phyloP scores from a whole-genome alignment of 2,329 filamentous ascomycete genomes.

The Alternaria sp. region DNA sequence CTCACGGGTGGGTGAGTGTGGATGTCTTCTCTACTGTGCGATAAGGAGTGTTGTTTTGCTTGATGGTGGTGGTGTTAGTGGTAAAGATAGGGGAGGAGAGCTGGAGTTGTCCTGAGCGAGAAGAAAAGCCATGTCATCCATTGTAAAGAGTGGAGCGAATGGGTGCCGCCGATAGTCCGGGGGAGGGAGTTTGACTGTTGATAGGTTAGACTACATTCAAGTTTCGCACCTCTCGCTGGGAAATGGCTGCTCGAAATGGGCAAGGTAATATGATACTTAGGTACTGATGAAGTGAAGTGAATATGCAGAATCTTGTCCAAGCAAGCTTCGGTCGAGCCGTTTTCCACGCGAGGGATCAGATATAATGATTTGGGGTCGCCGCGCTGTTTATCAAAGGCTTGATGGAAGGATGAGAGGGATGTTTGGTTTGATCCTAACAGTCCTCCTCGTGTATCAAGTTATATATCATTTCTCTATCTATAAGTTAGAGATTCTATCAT shows the following conservation, averaged over 20 bases:
- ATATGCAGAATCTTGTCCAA: slow-evolving; percentile 13
- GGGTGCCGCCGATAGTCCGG: neutral
- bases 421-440: neutral
- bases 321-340: slow-evolving; percentile 11
- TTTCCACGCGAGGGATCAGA: slow-evolving; percentile 2
- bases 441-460: neutral
- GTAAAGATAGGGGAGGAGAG: no score
- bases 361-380: slow-evolving; percentile 2
- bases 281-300: no score
- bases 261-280: no score
- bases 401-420: slow-evolving; percentile 13
- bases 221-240: neutral
- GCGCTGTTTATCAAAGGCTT: slow-evolving; percentile 4
- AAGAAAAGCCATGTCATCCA: slow-evolving; percentile 14
- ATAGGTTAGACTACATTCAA: slow-evolving; percentile 17
- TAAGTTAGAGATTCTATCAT: neutral
- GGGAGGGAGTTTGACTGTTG: slow-evolving; percentile 13
- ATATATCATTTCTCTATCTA: neutral
- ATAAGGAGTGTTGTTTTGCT: no score
- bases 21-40: no score
- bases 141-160: slow-evolving; percentile 9
- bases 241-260: no score
- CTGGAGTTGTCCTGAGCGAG: neutral
- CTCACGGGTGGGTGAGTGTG: no score
- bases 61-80: no score